phyloP scores from a whole-genome alignment of 2,329 filamentous ascomycete genomes.

The Arthroderma sp. region DNA sequence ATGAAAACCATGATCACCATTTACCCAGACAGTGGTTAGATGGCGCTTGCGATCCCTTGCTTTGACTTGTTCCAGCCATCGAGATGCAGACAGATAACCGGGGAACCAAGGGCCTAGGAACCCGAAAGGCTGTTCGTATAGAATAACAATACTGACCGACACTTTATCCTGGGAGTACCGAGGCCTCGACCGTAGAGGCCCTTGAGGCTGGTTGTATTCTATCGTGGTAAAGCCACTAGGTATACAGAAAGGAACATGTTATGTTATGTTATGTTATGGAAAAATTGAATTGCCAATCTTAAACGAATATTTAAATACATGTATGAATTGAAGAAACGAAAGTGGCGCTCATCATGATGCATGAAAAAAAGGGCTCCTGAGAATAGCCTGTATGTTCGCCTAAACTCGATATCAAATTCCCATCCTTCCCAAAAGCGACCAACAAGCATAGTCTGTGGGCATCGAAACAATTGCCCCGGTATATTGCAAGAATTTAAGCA shows the following conservation, averaged over 20 bases:
- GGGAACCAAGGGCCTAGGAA: neutral
- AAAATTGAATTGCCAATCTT: neutral
- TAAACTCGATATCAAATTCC: neutral
- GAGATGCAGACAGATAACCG: neutral
- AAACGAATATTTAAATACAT: conserved; percentile 1
- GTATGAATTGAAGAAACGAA: neutral
- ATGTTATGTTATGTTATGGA: neutral
- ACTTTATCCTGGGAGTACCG: too few relatives aligned
- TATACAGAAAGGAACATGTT: neutral
- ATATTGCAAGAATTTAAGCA: neutral
- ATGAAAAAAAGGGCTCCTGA: neutral
- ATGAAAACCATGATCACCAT: neutral
- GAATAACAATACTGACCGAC: neutral
- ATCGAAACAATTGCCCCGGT: neutral
- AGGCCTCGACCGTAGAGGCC: too few relatives aligned
- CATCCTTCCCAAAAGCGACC: neutral
- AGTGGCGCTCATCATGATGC: neutral
- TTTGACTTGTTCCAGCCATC: neutral
- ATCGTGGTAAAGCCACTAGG: neutral
- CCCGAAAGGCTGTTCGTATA: neutral
- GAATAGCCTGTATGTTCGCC: neutral
- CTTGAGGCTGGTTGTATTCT: neutral
- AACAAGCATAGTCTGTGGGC: neutral
- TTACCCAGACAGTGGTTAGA: neutral
- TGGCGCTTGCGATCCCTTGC: neutral